Conservation (phyloP, 192 early-diverging fungal genomes). For the Entomortierella chlamydospora region DNA sequence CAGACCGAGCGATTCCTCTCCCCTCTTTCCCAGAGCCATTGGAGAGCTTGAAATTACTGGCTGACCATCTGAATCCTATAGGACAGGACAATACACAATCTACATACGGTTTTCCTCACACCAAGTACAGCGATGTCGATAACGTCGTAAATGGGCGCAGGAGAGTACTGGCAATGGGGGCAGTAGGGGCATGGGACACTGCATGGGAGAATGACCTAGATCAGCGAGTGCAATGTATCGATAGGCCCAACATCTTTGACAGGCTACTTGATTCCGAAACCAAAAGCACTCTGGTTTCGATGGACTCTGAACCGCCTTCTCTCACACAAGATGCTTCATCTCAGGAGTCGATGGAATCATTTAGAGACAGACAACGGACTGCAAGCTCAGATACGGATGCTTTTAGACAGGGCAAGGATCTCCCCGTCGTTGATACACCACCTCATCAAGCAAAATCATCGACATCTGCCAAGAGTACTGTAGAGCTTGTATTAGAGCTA, state of each 20-base stretch:
- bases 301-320: background rate
- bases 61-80: background rate
- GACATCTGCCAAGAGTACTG: background rate
- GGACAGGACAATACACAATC: background rate
- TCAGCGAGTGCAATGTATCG: constrained; percentile 18
- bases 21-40: background rate
- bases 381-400: background rate
- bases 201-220: constrained; percentile 27
- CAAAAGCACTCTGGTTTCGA: background rate
- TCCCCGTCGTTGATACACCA: background rate
- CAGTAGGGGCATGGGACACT: constrained; percentile 1
- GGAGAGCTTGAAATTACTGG: constrained; percentile 12
- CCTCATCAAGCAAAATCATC: background rate
- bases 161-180: background rate
- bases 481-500: constrained; percentile 18
- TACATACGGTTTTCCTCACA: background rate
- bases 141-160: background rate
- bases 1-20: background rate
- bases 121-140: background rate
- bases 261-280: background rate
- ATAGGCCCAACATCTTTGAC: constrained; percentile 18
- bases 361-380: background rate
- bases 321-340: background rate
- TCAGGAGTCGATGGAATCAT: background rate
- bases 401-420: background rate